Conservation (phyloP, 805 yeast genomes). For the Cyberlindnera xishuangbannaensis region DNA sequence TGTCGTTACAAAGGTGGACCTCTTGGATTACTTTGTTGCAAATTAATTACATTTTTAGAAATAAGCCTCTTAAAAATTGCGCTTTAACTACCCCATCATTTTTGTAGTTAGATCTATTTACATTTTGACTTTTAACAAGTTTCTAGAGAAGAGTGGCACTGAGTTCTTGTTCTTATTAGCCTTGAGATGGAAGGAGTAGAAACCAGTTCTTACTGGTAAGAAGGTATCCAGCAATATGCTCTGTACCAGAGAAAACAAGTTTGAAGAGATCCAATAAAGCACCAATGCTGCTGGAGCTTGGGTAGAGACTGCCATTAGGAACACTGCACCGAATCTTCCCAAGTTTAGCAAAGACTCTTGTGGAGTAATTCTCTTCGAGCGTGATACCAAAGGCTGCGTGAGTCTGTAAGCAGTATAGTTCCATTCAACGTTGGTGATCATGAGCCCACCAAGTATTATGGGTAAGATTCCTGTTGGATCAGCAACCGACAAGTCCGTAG, state of each 20-base stretch:
- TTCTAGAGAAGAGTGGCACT: constrained; percentile 7
- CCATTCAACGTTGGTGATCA: constrained; percentile 80
- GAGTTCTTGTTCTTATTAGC: constrained; percentile 4
- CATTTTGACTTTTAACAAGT: constrained; percentile 1
- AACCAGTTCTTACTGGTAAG: constrained; percentile 18
- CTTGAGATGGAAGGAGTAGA: constrained; percentile 1
- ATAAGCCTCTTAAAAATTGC: background rate
- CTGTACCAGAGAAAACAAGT: constrained; percentile 68
- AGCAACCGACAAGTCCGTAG: constrained; percentile 48
- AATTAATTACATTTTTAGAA: constrained; percentile 6
- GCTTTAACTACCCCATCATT: background rate
- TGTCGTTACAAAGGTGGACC: constrained; percentile 83
- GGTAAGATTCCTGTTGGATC: constrained; percentile 68
- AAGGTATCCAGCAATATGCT: constrained; percentile 58
- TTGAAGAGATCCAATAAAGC: constrained; percentile 89
- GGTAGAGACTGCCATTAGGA: constrained; percentile 76
- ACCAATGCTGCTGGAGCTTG: constrained; percentile 83
- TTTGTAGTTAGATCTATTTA: background rate
- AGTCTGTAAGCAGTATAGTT: constrained; percentile 56
- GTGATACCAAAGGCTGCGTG: constrained; percentile 32
- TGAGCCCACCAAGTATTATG: constrained; percentile 58
- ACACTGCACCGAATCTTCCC: constrained; percentile 68
- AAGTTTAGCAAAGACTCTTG: constrained; percentile 62
- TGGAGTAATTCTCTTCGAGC: constrained; percentile 46
- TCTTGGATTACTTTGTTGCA: constrained; percentile 44